Evolutionary conservation across 208 protist species (phyloP).

Genomic region (Lotmaria passim): DNA sequence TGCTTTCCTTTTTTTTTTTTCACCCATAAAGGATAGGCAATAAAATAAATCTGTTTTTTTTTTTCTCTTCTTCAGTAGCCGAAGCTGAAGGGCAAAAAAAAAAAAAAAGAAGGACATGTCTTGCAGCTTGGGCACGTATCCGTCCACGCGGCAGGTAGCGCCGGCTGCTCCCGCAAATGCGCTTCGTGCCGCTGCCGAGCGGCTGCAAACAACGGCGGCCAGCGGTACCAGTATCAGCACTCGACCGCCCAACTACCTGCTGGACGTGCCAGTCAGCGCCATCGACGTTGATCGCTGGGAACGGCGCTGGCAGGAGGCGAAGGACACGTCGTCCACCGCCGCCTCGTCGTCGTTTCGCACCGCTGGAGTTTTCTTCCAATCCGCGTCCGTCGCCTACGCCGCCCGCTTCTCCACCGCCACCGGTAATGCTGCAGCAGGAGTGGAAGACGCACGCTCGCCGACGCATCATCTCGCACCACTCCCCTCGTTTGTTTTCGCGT

Average conservation of each 20-base stretch:
- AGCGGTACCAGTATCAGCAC: not conserved
- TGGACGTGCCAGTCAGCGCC: conserved; percentile 78
- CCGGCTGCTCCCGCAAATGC: conserved; percentile 15
- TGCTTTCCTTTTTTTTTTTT: too few species aligned
- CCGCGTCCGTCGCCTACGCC: conserved; percentile 26
- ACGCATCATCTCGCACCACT: conserved; percentile 73
- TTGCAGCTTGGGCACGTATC: conserved; percentile 29
- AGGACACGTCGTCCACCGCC: not conserved
- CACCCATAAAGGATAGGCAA: too few species aligned
- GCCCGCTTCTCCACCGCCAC: conserved; percentile 19
- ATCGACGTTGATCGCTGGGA: conserved; percentile 65
- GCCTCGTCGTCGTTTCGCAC: conserved; percentile 1
- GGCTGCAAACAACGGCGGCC: conserved; percentile 24
- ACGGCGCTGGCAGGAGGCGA: conserved; percentile 19
- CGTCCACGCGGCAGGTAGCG: conserved; percentile 28
- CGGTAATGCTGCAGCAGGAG: conserved; percentile 11
- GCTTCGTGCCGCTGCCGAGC: conserved; percentile 27
- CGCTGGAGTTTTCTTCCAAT: conserved; percentile 11
- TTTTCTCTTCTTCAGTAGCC: too few species aligned
- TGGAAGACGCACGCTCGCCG: not conserved
- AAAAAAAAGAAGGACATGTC: conserved; percentile 23
- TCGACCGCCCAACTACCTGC: conserved; percentile 44
- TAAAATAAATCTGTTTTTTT: too few species aligned
- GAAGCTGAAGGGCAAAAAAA: too few species aligned
- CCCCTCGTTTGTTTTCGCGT: conserved; percentile 48